Evolutionary conservation across 2,329 filamentous ascomycete species (phyloP).

Genomic region (Aspergillus sp.): DNA sequence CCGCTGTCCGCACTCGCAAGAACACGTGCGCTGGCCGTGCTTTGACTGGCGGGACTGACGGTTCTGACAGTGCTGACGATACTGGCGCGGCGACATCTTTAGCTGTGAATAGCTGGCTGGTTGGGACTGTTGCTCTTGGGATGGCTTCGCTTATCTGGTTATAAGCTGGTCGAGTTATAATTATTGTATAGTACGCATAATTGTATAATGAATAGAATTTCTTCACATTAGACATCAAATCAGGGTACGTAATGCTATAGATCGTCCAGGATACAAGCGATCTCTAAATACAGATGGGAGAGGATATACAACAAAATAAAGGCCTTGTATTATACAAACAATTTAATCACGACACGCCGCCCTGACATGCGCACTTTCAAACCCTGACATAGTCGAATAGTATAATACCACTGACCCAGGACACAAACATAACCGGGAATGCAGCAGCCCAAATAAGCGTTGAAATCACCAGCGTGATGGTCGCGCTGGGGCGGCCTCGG

Average conservation of each 20-base stretch:
- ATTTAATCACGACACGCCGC: background rate
- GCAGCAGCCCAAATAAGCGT: slow-evolving; percentile 2
- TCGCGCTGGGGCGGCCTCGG: background rate
- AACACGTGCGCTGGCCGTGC: background rate
- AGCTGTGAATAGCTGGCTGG: background rate
- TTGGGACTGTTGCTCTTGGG: background rate
- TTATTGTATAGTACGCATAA: too few relatives aligned
- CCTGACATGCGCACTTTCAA: background rate
- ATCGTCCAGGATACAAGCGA: too few relatives aligned
- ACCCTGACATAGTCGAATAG: background rate
- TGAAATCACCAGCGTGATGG: background rate
- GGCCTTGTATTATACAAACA: too few relatives aligned
- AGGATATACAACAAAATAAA: too few relatives aligned
- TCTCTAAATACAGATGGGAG: too few relatives aligned
- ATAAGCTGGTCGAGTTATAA: too few relatives aligned
- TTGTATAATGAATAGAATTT: too few relatives aligned
- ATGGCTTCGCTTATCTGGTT: too few relatives aligned
- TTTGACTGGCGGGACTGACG: background rate
- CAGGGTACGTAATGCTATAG: too few relatives aligned
- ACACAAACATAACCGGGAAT: slow-evolving; percentile 6
- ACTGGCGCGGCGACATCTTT: too few relatives aligned
- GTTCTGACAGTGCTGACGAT: background rate
- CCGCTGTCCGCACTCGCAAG: background rate
- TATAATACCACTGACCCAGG: slow-evolving; percentile 3
- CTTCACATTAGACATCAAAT: too few relatives aligned